phyloP scores from a whole-genome alignment of 768 basidiomycete genomes.

The Tulasnella calospora region DNA sequence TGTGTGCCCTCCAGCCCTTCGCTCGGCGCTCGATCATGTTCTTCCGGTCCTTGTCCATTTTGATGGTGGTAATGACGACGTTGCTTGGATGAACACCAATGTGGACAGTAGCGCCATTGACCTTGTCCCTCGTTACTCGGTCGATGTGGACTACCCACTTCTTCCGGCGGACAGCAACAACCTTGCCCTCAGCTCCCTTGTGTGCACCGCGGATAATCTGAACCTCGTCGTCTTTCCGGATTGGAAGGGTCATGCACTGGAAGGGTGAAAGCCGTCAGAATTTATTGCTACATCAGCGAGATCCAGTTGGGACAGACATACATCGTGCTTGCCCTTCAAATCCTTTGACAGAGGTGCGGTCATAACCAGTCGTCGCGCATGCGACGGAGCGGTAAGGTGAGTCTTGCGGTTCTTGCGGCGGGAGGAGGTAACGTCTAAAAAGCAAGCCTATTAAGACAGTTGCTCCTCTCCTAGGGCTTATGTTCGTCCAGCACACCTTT shows the following conservation, averaged over 20 bases:
- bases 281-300: not conserved
- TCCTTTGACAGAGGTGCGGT: constrained; percentile 93
- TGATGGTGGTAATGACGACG: constrained; percentile 88
- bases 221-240: constrained; percentile 98
- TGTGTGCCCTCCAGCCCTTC: not conserved
- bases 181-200: constrained; percentile 98
- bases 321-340: constrained; percentile 85
- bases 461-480: not conserved
- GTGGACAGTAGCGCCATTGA: constrained; percentile 87
- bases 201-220: constrained; percentile 94
- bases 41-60: constrained; percentile 83
- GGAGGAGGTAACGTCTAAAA: constrained; percentile 77
- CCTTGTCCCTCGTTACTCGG: constrained; percentile 95
- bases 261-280: not conserved
- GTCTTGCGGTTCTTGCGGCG: constrained; percentile 98
- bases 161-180: constrained; percentile 95
- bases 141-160: constrained; percentile 99
- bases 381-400: constrained; percentile 94
- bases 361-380: constrained; percentile 96
- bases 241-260: constrained; percentile 84
- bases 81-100: constrained; percentile 97
- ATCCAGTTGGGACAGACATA: constrained; percentile 41
- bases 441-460: not conserved
- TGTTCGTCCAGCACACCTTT: not conserved
- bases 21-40: constrained; percentile 34